phyloP scores from a whole-genome alignment of 2,329 filamentous ascomycete species.

The Aureobasidium sp. region DNA sequence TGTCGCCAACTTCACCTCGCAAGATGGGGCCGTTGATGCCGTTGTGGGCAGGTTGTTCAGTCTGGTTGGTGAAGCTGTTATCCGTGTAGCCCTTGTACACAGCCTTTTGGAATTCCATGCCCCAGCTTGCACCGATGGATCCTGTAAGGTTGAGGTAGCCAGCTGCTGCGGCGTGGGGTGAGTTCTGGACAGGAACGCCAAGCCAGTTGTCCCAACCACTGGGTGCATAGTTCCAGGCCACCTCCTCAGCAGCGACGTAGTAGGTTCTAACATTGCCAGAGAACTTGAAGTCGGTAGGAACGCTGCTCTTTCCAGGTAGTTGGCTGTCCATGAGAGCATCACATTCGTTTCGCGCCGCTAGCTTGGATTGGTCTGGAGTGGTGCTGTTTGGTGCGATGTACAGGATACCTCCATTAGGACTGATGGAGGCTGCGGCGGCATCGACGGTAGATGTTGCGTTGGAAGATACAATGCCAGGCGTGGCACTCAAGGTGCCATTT shows the following conservation, averaged over 20 bases:
- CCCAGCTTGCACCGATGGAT: slow-evolving; percentile 16
- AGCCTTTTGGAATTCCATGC: slow-evolving; percentile 24
- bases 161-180: slow-evolving; percentile 4
- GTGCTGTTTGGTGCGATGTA: neutral
- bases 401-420: slow-evolving; percentile 3
- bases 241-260: slow-evolving; percentile 23
- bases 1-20: slow-evolving; percentile 22
- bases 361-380: neutral
- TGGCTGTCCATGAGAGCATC: slow-evolving; percentile 14
- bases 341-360: neutral
- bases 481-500: neutral
- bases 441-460: neutral
- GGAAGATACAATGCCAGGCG: neutral
- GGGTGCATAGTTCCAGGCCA: slow-evolving; percentile 23
- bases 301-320: slow-evolving; percentile 15
- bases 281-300: slow-evolving; percentile 19
- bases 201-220: slow-evolving; percentile 25
- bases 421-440: neutral
- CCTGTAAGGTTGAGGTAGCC: slow-evolving; percentile 19
- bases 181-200: slow-evolving; percentile 15
- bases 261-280: slow-evolving; percentile 21
- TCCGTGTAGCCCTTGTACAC: slow-evolving; percentile 28
- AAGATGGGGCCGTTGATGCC: slow-evolving; percentile 22
- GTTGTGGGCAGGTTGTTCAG: slow-evolving; percentile 23
- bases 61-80: slow-evolving; percentile 18